A percentile compares a stretch with the other conserved stretches of the same genome.
Conservation (phyloP, 1,139 yeast species). For the Saccharomyces pastorianus region DNA sequence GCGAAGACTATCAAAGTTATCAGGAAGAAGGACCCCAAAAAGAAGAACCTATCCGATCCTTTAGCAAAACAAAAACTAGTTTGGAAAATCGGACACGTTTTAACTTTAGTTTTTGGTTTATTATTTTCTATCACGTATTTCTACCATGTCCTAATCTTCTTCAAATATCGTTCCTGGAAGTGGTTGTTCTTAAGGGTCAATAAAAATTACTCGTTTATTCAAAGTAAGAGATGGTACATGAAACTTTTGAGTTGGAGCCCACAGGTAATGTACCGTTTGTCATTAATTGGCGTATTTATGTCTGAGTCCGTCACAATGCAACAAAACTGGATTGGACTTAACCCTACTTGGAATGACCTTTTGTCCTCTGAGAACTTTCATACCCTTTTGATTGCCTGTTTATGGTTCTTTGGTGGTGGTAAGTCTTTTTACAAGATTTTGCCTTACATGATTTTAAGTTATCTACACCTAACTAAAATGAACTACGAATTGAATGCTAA, state of each 20-base stretch:
- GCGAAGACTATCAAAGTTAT: constrained; percentile 21
- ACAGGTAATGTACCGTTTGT: constrained; percentile 42
- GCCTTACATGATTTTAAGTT: constrained; percentile 51
- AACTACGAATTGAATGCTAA: constrained; percentile 33
- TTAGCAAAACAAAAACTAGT: constrained; percentile 35
- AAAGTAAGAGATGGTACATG: constrained; percentile 33
- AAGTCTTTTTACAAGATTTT: constrained; percentile 56
- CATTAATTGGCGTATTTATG: constrained; percentile 49
- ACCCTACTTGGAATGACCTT: constrained; percentile 52
- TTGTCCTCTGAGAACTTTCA: constrained; percentile 66
- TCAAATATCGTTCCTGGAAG: constrained; percentile 30
- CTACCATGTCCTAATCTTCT: constrained; percentile 23
- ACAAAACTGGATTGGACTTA: constrained; percentile 47
- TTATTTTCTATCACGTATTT: constrained; percentile 43
- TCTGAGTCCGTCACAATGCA: constrained; percentile 48
- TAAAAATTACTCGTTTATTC: constrained; percentile 13
- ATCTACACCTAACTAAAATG: constrained; percentile 40
- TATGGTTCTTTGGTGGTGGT: constrained; percentile 55
- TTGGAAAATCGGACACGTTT: constrained; percentile 58
- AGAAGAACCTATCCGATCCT: constrained; percentile 18
- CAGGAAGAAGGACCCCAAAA: constrained; percentile 16
- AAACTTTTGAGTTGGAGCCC: constrained; percentile 38
- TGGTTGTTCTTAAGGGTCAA: constrained; percentile 25
- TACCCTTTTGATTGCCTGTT: constrained; percentile 42
- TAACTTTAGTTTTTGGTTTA: constrained; percentile 44